A percentile compares a stretch with the other conserved stretches of the same genome.
These are phyloP conservation scores for Turritis glabra DNA, from an alignment of 345 rosid species.

Conservation along the genomic window DNA sequence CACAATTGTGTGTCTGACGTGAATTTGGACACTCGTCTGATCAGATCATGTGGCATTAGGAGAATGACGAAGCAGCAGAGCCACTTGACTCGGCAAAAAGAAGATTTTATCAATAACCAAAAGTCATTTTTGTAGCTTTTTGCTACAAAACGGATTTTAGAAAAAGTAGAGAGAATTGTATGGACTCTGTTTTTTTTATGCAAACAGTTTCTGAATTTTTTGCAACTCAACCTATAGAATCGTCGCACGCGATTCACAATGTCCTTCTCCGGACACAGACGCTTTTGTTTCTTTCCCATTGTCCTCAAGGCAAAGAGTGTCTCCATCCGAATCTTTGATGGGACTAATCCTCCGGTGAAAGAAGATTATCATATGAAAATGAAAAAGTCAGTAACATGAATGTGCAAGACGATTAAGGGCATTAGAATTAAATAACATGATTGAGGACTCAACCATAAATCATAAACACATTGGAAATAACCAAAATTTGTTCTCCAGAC, in stretches of 20 bases:
- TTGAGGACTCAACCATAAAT: neutral
- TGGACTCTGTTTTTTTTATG: constrained; percentile 2
- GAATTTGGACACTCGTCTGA: constrained; percentile 35
- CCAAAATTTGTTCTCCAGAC: neutral
- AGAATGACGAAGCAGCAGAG: constrained; percentile 19
- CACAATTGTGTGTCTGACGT: constrained; percentile 34
- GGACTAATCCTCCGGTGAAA: no score
- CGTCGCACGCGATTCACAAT: neutral
- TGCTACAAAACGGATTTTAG: neutral
- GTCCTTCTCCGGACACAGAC: neutral
- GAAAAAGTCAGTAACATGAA: neutral
- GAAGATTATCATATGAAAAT: no score
- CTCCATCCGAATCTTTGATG: constrained; percentile 24
- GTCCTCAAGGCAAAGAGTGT: neutral
- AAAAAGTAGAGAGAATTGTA: neutral
- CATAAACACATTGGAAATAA: neutral
- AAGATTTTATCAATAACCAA: neutral
- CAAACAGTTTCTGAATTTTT: neutral
- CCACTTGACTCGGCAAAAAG: constrained; percentile 5
- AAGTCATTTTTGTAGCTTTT: constrained; percentile 21
- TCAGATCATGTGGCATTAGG: constrained; percentile 30
- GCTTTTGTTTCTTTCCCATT: constrained; percentile 15
- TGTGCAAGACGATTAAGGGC: neutral
- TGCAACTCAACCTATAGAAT: neutral
- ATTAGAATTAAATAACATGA: no score